Evolutionary conservation across 352 stramenopile genomes (phyloP), one percentile per base, ranked within the genome.

Genomic region (Globisporangium takayamanum): DNA sequence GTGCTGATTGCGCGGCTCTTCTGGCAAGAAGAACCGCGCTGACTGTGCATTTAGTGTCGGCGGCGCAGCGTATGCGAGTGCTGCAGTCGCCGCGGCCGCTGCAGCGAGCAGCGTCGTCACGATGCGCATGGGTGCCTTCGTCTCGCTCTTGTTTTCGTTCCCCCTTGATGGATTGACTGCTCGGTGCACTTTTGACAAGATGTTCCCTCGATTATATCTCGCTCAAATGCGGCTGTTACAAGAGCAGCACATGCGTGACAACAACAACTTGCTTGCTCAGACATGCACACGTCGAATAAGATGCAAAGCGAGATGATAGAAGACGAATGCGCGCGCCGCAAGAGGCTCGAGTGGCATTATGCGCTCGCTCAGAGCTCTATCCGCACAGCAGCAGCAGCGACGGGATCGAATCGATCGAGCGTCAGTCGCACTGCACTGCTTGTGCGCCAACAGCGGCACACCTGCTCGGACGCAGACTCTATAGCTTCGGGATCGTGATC

Each of bases 401-500:
- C 41, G 16, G 12, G 41, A 36, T 36, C 41, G 41, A 46, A 5
- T 46, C 37, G 37, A 2, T 22, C 22, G 22, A 22, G 22, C 22
- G 22, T 22, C 46, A 53, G 49, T 39, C 22, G 55, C 36, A 64
- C 42, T 47, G 37, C 56, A 49, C 48, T 54, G 56, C 48, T 50
- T 25, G 48, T 45, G 51, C 25, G 6, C 50, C 18, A 12, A 48
- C 3, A 25, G 16, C 41, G 41, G 41, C 41, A 10, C 41, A 12
- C 14, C 41, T 47, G 41, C 4, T 33, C 14, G 44, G 28, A 30
- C 12, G 7, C 51, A 25, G 8, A 33, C n/a, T 60, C 55, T 51
- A 67, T 42, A 93, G 60, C 76, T 91, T 90, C 45, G 83, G 80
- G 53, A 93, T 81, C 57, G 73, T 60, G 62, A 93, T 84, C 25